These are phyloP conservation scores for Crataegus laevigata DNA, from an alignment of 306 rosid species.

Conservation along the genomic window DNA sequence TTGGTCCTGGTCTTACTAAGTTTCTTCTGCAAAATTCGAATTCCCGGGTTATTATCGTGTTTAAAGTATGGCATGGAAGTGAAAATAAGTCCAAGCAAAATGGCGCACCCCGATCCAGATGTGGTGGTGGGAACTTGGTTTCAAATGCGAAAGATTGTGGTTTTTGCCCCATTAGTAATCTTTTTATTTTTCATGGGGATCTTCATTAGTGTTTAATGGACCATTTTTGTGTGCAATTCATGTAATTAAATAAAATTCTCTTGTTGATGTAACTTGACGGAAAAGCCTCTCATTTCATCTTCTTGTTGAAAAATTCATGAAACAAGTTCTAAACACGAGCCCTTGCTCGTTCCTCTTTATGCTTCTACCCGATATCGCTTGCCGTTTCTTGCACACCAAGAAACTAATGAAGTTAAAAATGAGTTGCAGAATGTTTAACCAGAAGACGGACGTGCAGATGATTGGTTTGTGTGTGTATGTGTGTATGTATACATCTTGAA, in stretches of 20 bases:
- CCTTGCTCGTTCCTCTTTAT: neutral
- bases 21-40: neutral
- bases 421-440: neutral
- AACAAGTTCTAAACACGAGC: neutral
- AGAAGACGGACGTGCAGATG: neutral
- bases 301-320: neutral
- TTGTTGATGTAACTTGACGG: neutral
- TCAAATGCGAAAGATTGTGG: slow-evolving; percentile 5
- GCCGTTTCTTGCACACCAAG: neutral
- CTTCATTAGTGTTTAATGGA: neutral
- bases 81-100: slow-evolving; percentile 16
- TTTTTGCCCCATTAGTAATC: slow-evolving; percentile 8
- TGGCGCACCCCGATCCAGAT: slow-evolving; percentile 10
- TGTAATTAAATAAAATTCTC: slow-evolving; percentile 7
- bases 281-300: neutral
- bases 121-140: slow-evolving; percentile 16
- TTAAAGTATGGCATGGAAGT: slow-evolving; percentile 7
- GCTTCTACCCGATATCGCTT: neutral
- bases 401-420: neutral
- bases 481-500: neutral
- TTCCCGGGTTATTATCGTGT: slow-evolving; percentile 17
- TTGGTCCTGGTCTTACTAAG: slow-evolving; percentile 67
- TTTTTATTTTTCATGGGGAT: neutral
- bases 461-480: neutral
- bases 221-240: slow-evolving; percentile 3